These are phyloP conservation scores for Lepidium africanum DNA, from an alignment of 345 rosid species.

Conservation along the genomic window DNA sequence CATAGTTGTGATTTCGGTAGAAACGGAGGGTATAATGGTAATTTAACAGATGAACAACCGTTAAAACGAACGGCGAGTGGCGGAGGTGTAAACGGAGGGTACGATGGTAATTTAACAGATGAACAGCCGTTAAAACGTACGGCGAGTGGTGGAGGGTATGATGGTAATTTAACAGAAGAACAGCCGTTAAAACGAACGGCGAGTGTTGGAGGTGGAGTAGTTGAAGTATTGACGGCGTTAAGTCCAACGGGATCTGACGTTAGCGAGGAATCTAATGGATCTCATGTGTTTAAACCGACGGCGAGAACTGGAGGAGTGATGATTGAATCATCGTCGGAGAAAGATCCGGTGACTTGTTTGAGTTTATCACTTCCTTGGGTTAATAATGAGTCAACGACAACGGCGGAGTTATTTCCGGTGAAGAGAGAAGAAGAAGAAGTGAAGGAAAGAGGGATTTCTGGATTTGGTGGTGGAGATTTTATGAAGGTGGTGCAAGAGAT, in stretches of 20 bases:
- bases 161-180: slow-evolving; percentile 36
- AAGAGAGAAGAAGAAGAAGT: slow-evolving; percentile 14
- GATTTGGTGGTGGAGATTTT: slow-evolving; percentile 51
- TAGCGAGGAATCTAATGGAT: slow-evolving; percentile 52
- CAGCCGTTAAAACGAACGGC: slow-evolving; percentile 67
- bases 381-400: slow-evolving; percentile 23
- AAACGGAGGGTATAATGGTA: slow-evolving; percentile 44
- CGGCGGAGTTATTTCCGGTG: slow-evolving; percentile 20
- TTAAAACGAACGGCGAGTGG: slow-evolving; percentile 65
- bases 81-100: slow-evolving; percentile 34
- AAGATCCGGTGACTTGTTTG: slow-evolving; percentile 51
- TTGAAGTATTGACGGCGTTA: slow-evolving; percentile 35
- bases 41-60: slow-evolving; percentile 43
- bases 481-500: slow-evolving; percentile 82
- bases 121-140: slow-evolving; percentile 67
- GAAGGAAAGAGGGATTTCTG: slow-evolving; percentile 25
- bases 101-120: slow-evolving; percentile 41
- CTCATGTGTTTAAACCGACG: slow-evolving; percentile 30
- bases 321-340: slow-evolving; percentile 31
- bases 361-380: slow-evolving; percentile 57
- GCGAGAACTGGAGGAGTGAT: slow-evolving; percentile 38
- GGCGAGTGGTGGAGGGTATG: slow-evolving; percentile 51
- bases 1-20: slow-evolving; percentile 27
- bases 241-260: slow-evolving; percentile 79
- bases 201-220: neutral